Percentiles rank a stretch among this genome's conserved stretches.
phyloP scores from a whole-genome alignment of 768 basidiomycete genomes.

The Boletus fagicola region DNA sequence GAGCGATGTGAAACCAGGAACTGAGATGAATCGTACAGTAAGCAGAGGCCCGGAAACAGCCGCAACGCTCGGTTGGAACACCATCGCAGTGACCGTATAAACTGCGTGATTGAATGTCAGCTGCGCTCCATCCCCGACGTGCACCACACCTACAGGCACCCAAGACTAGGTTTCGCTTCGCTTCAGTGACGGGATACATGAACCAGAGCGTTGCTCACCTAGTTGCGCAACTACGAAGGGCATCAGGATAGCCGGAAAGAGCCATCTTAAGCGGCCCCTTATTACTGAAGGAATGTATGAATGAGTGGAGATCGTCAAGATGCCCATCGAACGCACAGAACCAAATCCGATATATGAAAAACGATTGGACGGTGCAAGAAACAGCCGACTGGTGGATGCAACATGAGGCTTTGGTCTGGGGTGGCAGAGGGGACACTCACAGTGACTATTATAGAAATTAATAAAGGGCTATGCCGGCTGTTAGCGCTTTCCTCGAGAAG shows the following conservation, averaged over 20 bases:
- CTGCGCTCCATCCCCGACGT: background rate
- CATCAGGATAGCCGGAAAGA: conserved; percentile 15
- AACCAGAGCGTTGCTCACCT: conserved; percentile 4
- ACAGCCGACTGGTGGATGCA: conserved; percentile 15
- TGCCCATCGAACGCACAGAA: conserved; percentile 10
- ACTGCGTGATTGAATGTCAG: conserved; percentile 13
- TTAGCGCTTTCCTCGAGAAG: conserved; percentile 10
- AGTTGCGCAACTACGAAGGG: conserved; percentile 20
- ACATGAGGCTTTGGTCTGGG: conserved; percentile 15
- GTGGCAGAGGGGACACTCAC: conserved; percentile 10
- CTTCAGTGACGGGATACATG: background rate
- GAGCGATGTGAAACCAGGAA: background rate
- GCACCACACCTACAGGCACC: conserved; percentile 10
- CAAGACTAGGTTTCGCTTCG: conserved; percentile 10
- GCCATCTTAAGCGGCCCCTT: conserved; percentile 17
- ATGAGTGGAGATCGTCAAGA: conserved; percentile 1
- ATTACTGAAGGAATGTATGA: conserved; percentile 6
- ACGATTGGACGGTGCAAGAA: conserved; percentile 23
- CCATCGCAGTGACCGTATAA: conserved; percentile 17
- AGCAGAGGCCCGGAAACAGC: conserved; percentile 20
- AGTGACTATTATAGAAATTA: conserved; percentile 22
- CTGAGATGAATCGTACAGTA: conserved; percentile 10
- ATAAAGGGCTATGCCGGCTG: conserved; percentile 14
- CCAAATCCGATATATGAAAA: conserved; percentile 30
- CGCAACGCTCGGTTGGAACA: conserved; percentile 13